Percentiles rank a stretch among this genome's conserved stretches.
Conservation (phyloP, 495 filamentous ascomycete genomes). For the Copromyces sp. region DNA sequence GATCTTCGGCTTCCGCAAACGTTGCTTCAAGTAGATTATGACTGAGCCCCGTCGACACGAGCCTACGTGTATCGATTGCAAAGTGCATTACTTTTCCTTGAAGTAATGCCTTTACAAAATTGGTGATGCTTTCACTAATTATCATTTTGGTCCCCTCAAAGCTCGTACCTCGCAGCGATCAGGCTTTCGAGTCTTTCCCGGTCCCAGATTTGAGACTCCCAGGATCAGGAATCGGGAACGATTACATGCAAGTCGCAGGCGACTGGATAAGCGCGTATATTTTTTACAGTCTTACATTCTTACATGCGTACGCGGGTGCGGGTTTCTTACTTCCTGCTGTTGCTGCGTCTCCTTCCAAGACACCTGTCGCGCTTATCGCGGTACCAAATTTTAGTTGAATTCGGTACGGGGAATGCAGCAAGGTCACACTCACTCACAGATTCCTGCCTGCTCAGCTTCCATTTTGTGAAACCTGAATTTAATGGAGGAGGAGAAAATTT, state of each 20-base stretch:
- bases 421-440: neutral
- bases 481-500: neutral
- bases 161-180: neutral
- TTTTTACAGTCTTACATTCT: too few species aligned
- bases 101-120: neutral
- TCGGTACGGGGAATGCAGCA: neutral
- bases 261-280: neutral
- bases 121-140: neutral
- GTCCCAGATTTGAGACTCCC: neutral
- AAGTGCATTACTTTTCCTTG: neutral
- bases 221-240: neutral
- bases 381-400: neutral
- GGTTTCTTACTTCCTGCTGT: too few species aligned
- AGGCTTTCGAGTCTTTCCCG: neutral
- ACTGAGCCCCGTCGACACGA: neutral
- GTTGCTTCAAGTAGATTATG: too few species aligned
- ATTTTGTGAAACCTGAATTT: too few species aligned
- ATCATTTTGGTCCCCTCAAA: neutral
- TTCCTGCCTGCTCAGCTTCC: too few species aligned
- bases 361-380: neutral
- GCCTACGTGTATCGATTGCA: neutral
- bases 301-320: too few species aligned
- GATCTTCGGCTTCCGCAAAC: neutral
- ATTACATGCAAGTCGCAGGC: neutral
- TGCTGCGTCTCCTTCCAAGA: too few species aligned